Evolutionary conservation across 2,329 filamentous ascomycete species (phyloP).

Genomic region (Talaromyces piceae): DNA sequence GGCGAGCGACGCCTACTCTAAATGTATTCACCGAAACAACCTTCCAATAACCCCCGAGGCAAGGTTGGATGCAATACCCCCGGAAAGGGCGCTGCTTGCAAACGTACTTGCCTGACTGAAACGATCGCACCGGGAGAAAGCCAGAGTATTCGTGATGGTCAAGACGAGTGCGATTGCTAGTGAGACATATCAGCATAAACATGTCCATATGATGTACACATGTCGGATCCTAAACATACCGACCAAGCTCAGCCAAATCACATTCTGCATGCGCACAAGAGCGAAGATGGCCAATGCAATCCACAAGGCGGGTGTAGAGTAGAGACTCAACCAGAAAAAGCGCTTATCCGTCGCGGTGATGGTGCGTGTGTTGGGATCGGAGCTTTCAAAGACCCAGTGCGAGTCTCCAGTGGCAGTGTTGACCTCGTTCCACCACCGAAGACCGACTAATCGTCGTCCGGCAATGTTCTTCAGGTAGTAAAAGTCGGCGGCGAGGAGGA

Average conservation of each 20-base stretch:
- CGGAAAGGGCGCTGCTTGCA: conserved; percentile 49
- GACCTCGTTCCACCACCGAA: conserved; percentile 48
- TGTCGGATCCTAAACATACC: conserved; percentile 29
- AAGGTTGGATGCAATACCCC: conserved; percentile 48
- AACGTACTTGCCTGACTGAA: conserved; percentile 53
- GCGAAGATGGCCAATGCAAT: conserved; percentile 42
- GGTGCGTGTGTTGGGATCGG: conserved; percentile 36
- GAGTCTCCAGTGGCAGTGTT: conserved; percentile 41
- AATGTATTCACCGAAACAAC: conserved; percentile 39
- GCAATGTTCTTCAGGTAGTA: conserved; percentile 49
- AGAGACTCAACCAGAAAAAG: conserved; percentile 47
- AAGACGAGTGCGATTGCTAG: conserved; percentile 43
- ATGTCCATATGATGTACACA: too few species aligned
- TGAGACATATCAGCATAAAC: not conserved
- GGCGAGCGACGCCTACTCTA: not conserved
- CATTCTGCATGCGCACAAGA: conserved; percentile 37
- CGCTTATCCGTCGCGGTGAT: conserved; percentile 43
- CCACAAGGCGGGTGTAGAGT: conserved; percentile 42
- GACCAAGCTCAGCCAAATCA: conserved; percentile 46
- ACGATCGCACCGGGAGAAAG: conserved; percentile 45
- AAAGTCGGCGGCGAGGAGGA: conserved; percentile 45
- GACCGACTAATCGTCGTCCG: conserved; percentile 43
- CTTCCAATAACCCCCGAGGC: conserved; percentile 49
- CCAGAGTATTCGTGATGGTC: conserved; percentile 46
- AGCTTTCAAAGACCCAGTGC: conserved; percentile 46